Conservation (phyloP, 2,329 filamentous ascomycete genomes). For the Fusarium continuum region DNA sequence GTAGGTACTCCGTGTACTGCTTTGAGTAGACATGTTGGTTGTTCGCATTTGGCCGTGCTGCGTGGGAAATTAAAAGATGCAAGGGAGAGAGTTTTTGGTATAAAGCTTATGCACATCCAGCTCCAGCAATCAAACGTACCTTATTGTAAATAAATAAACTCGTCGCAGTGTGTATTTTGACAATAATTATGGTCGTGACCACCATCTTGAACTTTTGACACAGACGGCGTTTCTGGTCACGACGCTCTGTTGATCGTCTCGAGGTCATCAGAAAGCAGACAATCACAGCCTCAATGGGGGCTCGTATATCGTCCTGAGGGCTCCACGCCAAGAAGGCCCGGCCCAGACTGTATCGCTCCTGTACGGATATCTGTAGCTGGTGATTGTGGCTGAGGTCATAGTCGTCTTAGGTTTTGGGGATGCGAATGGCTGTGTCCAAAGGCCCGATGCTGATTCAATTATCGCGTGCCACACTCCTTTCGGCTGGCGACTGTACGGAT, state of each 20-base stretch:
- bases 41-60: slow-evolving; percentile 2
- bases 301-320: slow-evolving; percentile 30
- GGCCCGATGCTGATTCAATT: slow-evolving; percentile 13
- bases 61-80: slow-evolving; percentile 28
- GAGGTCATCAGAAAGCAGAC: slow-evolving; percentile 10
- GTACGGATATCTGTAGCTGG: too few species aligned
- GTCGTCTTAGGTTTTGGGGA: slow-evolving; percentile 5
- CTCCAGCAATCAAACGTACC: not conserved
- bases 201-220: not conserved
- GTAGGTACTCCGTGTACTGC: too few species aligned
- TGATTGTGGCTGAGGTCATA: slow-evolving; percentile 10
- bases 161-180: not conserved
- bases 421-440: slow-evolving; percentile 12
- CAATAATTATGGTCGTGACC: not conserved
- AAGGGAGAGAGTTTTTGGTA: slow-evolving; percentile 22
- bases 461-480: slow-evolving; percentile 13
- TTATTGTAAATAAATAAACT: not conserved
- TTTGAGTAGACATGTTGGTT: too few species aligned
- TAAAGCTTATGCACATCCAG: slow-evolving; percentile 10
- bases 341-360: too few species aligned
- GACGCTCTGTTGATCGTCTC: slow-evolving; percentile 24
- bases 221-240: not conserved
- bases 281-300: slow-evolving; percentile 25
- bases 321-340: slow-evolving; percentile 17
- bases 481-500: not conserved